phyloP scores from a whole-genome alignment of 1,139 yeast genomes.

The Candida anutae region DNA sequence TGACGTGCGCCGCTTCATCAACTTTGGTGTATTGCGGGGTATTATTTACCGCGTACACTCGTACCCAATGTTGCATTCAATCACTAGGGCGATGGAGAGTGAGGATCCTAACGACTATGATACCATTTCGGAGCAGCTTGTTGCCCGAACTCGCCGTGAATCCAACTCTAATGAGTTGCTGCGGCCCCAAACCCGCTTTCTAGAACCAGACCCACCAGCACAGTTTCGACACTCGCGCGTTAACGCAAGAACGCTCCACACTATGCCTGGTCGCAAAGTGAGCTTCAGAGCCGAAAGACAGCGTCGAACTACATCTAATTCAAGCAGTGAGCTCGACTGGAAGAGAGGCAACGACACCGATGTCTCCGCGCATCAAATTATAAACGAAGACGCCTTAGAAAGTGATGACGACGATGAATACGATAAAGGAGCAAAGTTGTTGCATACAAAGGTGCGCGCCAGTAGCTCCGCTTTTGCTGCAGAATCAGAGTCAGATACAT shows the following conservation, averaged over 20 bases:
- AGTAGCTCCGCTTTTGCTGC: too few relatives aligned
- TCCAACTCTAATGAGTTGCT: background rate
- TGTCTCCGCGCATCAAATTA: conserved; percentile 4
- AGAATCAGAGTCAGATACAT: conserved; percentile 1
- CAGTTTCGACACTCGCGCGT: conserved; percentile 18
- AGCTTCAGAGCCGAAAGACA: conserved; percentile 25
- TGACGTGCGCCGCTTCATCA: conserved; percentile 76
- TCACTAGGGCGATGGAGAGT: conserved; percentile 28
- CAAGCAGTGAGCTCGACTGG: conserved; percentile 1
- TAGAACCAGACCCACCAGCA: conserved; percentile 4
- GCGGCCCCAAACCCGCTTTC: background rate
- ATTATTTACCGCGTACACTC: conserved; percentile 74
- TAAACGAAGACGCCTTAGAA: conserved; percentile 1
- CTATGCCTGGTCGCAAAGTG: conserved; percentile 20
- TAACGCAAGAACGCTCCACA: conserved; percentile 21
- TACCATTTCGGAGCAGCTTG: conserved; percentile 17
- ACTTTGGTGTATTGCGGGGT: conserved; percentile 80
- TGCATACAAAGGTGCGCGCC: too few relatives aligned
- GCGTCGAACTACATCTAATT: conserved; percentile 1
- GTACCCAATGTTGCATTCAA: conserved; percentile 53
- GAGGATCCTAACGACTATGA: conserved; percentile 23
- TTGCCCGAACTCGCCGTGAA: conserved; percentile 5
- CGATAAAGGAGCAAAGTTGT: too few relatives aligned
- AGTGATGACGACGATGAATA: conserved; percentile 5
- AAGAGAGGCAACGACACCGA: too few relatives aligned